phyloP scores from a whole-genome alignment of 352 stramenopile genomes.

The Phytophthora sojae region DNA sequence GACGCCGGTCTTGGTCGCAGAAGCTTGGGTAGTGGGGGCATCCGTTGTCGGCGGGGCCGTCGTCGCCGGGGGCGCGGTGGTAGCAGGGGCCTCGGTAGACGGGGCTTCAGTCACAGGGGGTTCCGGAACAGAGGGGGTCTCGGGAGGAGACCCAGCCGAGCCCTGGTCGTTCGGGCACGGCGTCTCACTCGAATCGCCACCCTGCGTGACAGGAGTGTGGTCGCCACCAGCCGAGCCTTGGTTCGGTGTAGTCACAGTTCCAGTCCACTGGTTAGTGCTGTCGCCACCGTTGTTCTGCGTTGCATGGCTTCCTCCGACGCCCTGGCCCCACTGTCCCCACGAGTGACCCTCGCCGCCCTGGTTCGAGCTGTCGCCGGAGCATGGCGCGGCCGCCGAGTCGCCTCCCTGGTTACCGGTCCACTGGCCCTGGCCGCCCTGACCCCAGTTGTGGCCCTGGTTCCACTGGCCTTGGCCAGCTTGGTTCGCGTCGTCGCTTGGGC shows the following conservation, averaged over 20 bases:
- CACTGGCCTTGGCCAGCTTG: constrained; percentile 2
- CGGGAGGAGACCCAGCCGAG: constrained; percentile 11
- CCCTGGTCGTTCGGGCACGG: constrained; percentile 6
- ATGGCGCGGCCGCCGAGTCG: neutral
- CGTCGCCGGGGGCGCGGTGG: constrained; percentile 4
- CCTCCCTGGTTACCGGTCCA: constrained; percentile 6
- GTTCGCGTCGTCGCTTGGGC: constrained; percentile 8
- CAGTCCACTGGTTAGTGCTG: constrained; percentile 23
- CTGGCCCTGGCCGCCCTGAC: constrained; percentile 1
- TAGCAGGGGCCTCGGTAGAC: constrained; percentile 1
- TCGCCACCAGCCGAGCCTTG: constrained; percentile 7
- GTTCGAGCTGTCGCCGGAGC: neutral
- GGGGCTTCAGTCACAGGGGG: neutral
- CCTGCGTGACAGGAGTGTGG: constrained; percentile 2
- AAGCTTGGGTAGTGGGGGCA: neutral
- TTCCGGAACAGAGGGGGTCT: neutral
- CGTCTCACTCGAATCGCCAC: constrained; percentile 14
- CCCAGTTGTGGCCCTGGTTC: neutral
- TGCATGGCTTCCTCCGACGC: neutral
- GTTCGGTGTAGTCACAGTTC: constrained; percentile 20
- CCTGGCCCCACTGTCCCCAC: neutral
- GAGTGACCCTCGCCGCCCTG: neutral
- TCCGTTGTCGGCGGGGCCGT: constrained; percentile 6
- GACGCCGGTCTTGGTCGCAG: constrained; percentile 21
- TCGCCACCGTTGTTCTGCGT: neutral